Conservation (phyloP, 768 basidiomycete genomes). For the Fistulinella prunicolor region DNA sequence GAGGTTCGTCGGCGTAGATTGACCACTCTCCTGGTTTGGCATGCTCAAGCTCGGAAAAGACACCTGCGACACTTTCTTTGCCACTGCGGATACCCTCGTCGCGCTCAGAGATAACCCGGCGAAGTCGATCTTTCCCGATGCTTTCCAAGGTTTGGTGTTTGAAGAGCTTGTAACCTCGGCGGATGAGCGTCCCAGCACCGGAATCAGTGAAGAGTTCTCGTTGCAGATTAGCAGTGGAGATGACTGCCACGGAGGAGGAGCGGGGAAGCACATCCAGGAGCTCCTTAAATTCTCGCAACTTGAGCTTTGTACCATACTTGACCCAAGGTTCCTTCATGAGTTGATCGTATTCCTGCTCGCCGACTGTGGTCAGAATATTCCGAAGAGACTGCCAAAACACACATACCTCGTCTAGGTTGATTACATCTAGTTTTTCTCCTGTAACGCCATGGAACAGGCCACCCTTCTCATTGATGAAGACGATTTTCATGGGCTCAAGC, state of each 20-base stretch:
- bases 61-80: conserved; percentile 80
- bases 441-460: conserved; percentile 97
- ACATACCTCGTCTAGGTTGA: conserved; percentile 92
- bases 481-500: conserved; percentile 97
- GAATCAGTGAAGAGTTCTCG: conserved; percentile 99
- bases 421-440: conserved; percentile 92
- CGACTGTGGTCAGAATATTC: not conserved
- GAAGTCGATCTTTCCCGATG: conserved; percentile 91
- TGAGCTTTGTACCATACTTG: conserved; percentile 98
- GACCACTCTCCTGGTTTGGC: conserved; percentile 84
- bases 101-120: conserved; percentile 92
- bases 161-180: conserved; percentile 97
- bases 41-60: conserved; percentile 55
- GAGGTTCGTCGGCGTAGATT: conserved; percentile 97
- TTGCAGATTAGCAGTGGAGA: conserved; percentile 87
- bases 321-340: conserved; percentile 99
- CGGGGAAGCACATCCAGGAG: conserved; percentile 97
- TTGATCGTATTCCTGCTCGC: conserved; percentile 80
- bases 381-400: not conserved
- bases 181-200: conserved; percentile 96
- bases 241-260: conserved; percentile 97
- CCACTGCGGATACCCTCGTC: conserved; percentile 89
- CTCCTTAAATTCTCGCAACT: conserved; percentile 98
- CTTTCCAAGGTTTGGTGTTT: conserved; percentile 78
- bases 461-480: conserved; percentile 97